Conservation (phyloP, 2,329 filamentous ascomycete genomes). For the Leptographium flavum region DNA sequence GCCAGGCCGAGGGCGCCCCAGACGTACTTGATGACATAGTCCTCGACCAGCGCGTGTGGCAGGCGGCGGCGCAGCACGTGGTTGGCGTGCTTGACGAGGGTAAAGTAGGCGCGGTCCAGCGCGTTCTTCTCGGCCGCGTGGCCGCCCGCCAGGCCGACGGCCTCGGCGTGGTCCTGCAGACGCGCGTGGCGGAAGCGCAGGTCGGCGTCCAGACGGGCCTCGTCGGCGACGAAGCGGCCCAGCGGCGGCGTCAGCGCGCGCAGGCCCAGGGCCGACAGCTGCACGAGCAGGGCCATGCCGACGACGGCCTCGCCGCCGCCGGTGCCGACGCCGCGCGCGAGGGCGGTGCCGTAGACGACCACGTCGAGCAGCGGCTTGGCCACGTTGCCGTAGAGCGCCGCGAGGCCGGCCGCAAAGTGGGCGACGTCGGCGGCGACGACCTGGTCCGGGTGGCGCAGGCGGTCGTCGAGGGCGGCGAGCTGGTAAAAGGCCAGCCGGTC, state of each 20-base stretch:
- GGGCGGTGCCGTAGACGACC: conserved; percentile 85
- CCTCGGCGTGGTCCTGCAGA: conserved; percentile 90
- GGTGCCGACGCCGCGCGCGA: conserved; percentile 89
- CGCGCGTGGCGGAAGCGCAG: conserved; percentile 92
- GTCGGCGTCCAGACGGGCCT: conserved; percentile 86
- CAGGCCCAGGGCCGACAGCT: conserved; percentile 87
- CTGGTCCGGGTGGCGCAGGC: conserved; percentile 97
- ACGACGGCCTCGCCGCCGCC: conserved; percentile 95
- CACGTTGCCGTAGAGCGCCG: conserved; percentile 89
- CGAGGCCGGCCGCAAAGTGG: conserved; percentile 88
- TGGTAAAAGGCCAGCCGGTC: conserved; percentile 98
- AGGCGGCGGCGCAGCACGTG: conserved; percentile 79
- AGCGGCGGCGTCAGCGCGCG: conserved; percentile 89
- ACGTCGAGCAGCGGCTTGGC: conserved; percentile 93
- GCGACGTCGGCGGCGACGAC: conserved; percentile 93
- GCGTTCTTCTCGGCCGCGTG: conserved; percentile 93
- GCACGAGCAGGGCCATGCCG: conserved; percentile 87
- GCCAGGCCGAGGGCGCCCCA: conserved; percentile 89
- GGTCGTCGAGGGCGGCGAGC: conserved; percentile 84
- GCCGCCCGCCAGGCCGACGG: conserved; percentile 81
- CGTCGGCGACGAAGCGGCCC: conserved; percentile 93
- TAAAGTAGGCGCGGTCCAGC: conserved; percentile 96
- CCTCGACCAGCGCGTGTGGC: conserved; percentile 99
- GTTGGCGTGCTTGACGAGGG: conserved; percentile 97
- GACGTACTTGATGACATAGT: conserved; percentile 99